Evolutionary conservation across 1,139 yeast genomes (phyloP), one percentile per base, ranked within the genome.

Genomic region (Pichia terricola): DNA sequence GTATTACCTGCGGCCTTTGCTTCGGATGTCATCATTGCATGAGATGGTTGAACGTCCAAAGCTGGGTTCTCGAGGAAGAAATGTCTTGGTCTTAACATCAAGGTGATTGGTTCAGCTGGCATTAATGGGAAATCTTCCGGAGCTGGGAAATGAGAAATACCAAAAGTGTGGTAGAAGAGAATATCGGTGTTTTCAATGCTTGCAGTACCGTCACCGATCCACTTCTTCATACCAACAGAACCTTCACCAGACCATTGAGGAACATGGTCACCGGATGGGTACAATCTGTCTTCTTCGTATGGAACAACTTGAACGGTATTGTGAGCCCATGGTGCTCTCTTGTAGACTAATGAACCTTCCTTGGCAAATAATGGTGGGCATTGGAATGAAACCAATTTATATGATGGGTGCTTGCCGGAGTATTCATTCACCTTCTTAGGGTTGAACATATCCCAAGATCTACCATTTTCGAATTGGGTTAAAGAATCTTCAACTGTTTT

Each of bases 111-210:
- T 66, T 83, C 94, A 36, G 88, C 81, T 41, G 94, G 94, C 94
- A 83, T 83, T 53, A 84, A 77, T 49, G 94, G 91, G 80, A 82
- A 84, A 65, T 83, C 94, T 68, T 83, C 94, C 49, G 94, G 91
- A 10, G 89, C 79, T 49, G 94, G 94, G 75, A 82, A 80, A 60
- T 83, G 94, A 38, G 91, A 80, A 53, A 83, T 75, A 58, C 94
- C 94, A 60, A 83, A 83, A 34, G 89, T 82, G 63, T 82, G 91
- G 78, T 79, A 84, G 56, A 79, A 66, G 42, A 82, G 71, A 51
- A 82, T 72, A 60, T 82, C 89, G 37, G 83, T 77, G 65, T 82
- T 73, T 55, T 79, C 84, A 57, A 82, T 67, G 26, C 63, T 62
- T 42, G 73, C 87, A 8, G 66, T 49, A 46, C 86, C 87, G 54